Conservation (phyloP, 768 basidiomycete genomes). For the Kwoniella botswanensis region DNA sequence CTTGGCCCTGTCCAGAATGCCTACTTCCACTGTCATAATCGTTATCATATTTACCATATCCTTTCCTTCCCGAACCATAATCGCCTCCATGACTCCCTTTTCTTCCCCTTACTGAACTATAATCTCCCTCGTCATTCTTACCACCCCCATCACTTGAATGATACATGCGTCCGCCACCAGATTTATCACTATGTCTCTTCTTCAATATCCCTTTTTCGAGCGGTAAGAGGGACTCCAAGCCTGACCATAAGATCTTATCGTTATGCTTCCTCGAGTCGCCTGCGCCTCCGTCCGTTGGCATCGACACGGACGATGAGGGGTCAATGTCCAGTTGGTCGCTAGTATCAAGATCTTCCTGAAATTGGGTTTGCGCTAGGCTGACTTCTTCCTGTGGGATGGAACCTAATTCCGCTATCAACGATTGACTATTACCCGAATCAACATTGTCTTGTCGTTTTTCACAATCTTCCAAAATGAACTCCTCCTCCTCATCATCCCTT, state of each 20-base stretch:
- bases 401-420: conserved; percentile 5
- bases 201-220: conserved; percentile 6
- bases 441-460: conserved; percentile 9
- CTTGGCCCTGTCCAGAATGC: background rate
- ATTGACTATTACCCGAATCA: background rate
- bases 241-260: conserved; percentile 26
- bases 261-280: conserved; percentile 5
- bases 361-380: background rate
- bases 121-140: background rate
- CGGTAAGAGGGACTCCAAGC: background rate
- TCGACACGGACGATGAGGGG: background rate
- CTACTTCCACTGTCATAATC: background rate
- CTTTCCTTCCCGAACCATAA: background rate
- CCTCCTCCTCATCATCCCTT: conserved; percentile 4
- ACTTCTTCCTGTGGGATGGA: conserved; percentile 3
- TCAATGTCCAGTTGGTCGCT: background rate
- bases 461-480: conserved; percentile 6
- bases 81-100: background rate
- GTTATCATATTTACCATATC: background rate
- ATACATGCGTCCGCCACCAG: background rate
- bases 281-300: background rate
- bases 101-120: background rate
- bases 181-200: conserved; percentile 14
- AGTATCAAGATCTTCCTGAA: background rate
- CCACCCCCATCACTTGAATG: background rate